phyloP scores from a whole-genome alignment of 2,329 filamentous ascomycete species.

The Aspergillus brasiliensis region DNA sequence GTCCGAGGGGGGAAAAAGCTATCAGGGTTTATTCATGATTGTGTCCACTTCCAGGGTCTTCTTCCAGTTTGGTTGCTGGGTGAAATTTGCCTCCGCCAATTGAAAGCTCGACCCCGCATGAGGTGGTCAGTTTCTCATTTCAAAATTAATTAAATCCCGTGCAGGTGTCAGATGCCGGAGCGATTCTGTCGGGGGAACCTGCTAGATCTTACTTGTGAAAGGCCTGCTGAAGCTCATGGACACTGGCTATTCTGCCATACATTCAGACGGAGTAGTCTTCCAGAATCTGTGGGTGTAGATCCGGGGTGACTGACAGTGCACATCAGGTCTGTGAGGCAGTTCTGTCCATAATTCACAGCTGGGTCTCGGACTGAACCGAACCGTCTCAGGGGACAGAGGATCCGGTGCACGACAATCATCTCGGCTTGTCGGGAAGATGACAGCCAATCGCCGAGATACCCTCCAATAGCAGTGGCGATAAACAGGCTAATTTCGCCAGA shows the following conservation, averaged over 20 bases:
- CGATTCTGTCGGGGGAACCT: neutral
- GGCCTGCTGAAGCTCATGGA: neutral
- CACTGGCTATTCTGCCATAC: neutral
- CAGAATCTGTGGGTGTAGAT: neutral
- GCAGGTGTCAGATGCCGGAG: neutral
- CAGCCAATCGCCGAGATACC: constrained; percentile 3
- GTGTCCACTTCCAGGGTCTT: neutral
- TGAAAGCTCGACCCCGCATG: constrained; percentile 3
- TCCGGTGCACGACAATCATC: neutral
- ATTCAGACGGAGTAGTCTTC: neutral
- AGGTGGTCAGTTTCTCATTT: neutral
- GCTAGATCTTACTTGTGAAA: neutral
- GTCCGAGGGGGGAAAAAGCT: neutral
- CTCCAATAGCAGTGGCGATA: neutral
- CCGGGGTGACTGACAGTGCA: neutral
- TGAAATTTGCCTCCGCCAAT: constrained; percentile 3
- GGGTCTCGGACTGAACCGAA: neutral
- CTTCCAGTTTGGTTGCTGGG: neutral
- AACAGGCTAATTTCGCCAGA: constrained; percentile 1
- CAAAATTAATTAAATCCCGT: constrained; percentile 9
- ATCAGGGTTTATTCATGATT: neutral
- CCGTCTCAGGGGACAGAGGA: constrained; percentile 1
- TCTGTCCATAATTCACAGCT: neutral
- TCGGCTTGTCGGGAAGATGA: neutral
- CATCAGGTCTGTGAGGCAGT: neutral